Evolutionary conservation across 495 filamentous ascomycete species (phyloP).

Genomic region (Hypoxylon subgilvum): DNA sequence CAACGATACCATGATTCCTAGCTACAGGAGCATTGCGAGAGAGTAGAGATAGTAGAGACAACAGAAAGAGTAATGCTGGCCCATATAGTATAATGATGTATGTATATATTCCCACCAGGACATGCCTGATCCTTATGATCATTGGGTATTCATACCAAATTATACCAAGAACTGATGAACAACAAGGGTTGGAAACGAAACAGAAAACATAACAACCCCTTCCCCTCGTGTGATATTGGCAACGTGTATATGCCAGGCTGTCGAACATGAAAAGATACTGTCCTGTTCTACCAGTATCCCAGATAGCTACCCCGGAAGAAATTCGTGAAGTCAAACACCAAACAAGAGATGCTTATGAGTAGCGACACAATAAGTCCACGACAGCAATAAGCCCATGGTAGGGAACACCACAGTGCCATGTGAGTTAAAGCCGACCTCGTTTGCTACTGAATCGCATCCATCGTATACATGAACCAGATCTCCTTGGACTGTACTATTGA

Average conservation of each 20-base stretch:
- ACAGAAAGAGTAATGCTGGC: too few relatives aligned
- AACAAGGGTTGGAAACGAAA: background rate
- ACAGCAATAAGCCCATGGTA: background rate
- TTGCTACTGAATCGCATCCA: background rate
- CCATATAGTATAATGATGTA: too few relatives aligned
- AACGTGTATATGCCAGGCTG: constrained; percentile 6
- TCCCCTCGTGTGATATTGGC: constrained; percentile 3
- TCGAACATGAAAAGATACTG: background rate
- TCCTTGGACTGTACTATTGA: constrained; percentile 1
- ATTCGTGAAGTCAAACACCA: background rate
- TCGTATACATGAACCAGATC: constrained; percentile 1
- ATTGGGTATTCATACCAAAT: background rate
- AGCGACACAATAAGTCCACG: background rate
- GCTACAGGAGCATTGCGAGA: too few relatives aligned
- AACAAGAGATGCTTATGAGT: constrained; percentile 5
- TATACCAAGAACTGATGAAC: constrained; percentile 5
- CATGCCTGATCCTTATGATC: too few relatives aligned
- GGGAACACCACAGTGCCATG: background rate
- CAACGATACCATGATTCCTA: too few relatives aligned
- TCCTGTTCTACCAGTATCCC: background rate
- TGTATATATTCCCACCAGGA: too few relatives aligned
- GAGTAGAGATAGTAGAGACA: too few relatives aligned
- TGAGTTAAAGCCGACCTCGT: background rate
- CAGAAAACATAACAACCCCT: background rate
- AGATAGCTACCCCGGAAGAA: background rate